phyloP scores from a whole-genome alignment of 1,284 basidiomycete species.

The Melampsora medusae region DNA sequence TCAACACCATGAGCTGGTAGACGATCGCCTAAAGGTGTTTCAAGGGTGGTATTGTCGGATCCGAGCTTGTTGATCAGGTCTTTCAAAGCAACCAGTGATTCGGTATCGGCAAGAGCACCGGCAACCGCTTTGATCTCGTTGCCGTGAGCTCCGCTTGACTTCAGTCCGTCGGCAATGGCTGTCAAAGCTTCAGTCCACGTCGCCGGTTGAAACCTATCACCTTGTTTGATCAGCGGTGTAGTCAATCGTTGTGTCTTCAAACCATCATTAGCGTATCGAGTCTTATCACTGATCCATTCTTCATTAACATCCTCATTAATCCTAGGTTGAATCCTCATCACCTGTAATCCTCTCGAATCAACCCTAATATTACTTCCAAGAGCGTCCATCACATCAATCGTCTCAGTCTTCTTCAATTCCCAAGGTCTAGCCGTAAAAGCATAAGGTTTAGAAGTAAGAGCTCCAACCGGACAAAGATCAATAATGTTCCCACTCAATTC shows the following conservation, averaged over 20 bases:
- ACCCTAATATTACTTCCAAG: slow-evolving; percentile 95
- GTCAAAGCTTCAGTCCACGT: slow-evolving; percentile 89
- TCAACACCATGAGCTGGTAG: slow-evolving; percentile 79
- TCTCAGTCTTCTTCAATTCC: slow-evolving; percentile 98
- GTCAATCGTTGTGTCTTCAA: slow-evolving; percentile 93
- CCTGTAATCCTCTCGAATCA: slow-evolving; percentile 90
- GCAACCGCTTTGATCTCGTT: slow-evolving; percentile 95
- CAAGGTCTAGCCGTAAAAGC: slow-evolving; percentile 95
- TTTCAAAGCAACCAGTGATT: slow-evolving; percentile 88
- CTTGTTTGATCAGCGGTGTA: slow-evolving; percentile 83
- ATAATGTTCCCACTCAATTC: slow-evolving; percentile 97
- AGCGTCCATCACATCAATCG: slow-evolving; percentile 96
- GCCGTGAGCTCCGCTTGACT: slow-evolving; percentile 76
- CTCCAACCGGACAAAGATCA: slow-evolving; percentile 92
- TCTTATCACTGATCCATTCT: slow-evolving; percentile 99
- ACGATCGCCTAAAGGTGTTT: slow-evolving; percentile 65
- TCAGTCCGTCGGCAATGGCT: slow-evolving; percentile 75
- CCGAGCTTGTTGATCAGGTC: slow-evolving; percentile 90
- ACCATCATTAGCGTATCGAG: slow-evolving; percentile 92
- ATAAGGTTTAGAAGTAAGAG: slow-evolving; percentile 95
- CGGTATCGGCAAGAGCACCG: slow-evolving; percentile 88
- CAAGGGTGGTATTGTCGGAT: slow-evolving; percentile 87
- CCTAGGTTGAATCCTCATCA: slow-evolving; percentile 94
- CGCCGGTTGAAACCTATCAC: slow-evolving; percentile 85
- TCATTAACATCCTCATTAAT: slow-evolving; percentile 99